Conservation (phyloP, 2,329 filamentous ascomycete genomes). For the Clonostachys chloroleuca region DNA sequence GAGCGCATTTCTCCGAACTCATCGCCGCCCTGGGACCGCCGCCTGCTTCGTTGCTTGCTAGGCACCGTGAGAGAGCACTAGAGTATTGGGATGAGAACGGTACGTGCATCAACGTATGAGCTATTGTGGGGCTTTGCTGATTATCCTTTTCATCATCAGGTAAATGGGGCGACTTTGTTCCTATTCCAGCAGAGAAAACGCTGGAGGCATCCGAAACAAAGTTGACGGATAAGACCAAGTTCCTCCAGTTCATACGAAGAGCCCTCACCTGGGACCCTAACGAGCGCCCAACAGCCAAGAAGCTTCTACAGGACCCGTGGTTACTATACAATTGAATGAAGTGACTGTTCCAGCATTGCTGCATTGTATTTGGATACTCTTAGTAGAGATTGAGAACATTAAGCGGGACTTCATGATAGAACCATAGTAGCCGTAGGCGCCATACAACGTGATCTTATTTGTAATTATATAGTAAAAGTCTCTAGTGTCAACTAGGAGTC, state of each 20-base stretch:
- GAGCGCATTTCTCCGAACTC: constrained; percentile 12
- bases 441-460: no score
- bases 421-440: no score
- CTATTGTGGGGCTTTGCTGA: background rate
- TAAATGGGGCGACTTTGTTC: constrained; percentile 10
- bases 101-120: constrained; percentile 1
- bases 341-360: background rate
- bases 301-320: constrained; percentile 15
- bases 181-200: constrained; percentile 10
- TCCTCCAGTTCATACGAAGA: constrained; percentile 13
- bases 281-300: constrained; percentile 12
- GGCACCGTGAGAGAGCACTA: constrained; percentile 5
- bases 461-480: no score
- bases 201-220: constrained; percentile 10
- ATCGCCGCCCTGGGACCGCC: constrained; percentile 15
- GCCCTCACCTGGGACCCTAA: constrained; percentile 12
- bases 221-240: constrained; percentile 8
- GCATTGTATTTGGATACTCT: no score
- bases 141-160: constrained; percentile 4
- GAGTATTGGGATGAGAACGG: constrained; percentile 15
- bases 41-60: constrained; percentile 8
- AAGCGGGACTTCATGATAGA: no score
- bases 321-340: background rate
- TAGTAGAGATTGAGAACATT: no score
- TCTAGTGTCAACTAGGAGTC: no score